These are phyloP conservation scores for Colletotrichum salicis DNA, from an alignment of 2,329 filamentous ascomycete genomes.

Conservation along the genomic window DNA sequence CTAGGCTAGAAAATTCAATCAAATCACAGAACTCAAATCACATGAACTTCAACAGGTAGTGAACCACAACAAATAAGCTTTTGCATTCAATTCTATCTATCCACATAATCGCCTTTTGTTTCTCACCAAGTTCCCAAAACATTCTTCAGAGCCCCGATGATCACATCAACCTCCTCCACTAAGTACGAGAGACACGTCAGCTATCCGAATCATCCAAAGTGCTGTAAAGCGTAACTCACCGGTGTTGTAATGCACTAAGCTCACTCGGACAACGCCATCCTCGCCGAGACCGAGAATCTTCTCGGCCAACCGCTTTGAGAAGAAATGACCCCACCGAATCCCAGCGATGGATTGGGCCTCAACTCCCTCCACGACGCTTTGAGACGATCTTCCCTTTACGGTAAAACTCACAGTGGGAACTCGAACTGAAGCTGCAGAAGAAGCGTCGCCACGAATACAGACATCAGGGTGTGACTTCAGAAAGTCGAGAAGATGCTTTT, in stretches of 20 bases:
- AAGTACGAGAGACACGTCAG: not conserved
- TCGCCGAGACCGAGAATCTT: constrained; percentile 66
- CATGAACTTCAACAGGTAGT: not conserved
- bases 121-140: not conserved
- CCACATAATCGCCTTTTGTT: not conserved
- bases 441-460: not conserved
- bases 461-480: not conserved
- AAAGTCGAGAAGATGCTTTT: not conserved
- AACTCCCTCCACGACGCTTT: constrained; percentile 56
- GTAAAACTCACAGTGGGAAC: not conserved
- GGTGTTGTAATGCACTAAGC: constrained; percentile 79
- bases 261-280: constrained; percentile 73
- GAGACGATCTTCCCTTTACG: not conserved
- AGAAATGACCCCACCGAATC: constrained; percentile 75
- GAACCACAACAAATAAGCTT: not conserved
- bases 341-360: constrained; percentile 69
- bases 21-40: not conserved
- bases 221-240: constrained; percentile 53
- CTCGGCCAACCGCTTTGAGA: constrained; percentile 70
- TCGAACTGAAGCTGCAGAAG: not conserved
- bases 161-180: not conserved
- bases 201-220: not conserved
- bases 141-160: not conserved
- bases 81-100: not conserved
- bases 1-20: not conserved